Base-by-base conservation (phyloP, 306 rosid species). In the Trifolium pratense region DNA sequence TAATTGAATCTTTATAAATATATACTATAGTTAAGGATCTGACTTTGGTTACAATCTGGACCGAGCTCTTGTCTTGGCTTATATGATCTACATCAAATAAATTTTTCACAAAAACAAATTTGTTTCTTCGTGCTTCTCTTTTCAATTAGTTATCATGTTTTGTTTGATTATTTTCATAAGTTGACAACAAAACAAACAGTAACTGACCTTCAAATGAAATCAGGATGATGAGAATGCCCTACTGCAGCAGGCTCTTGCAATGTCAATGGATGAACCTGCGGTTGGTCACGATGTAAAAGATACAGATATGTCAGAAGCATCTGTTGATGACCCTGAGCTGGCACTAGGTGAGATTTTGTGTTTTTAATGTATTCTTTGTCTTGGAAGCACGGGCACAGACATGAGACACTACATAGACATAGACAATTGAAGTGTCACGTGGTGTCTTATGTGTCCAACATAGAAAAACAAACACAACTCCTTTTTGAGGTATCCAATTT, bases 241-340 rank as follows among this genome's bases (percentile, higher is more conserved):
- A 52, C 96, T 94, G 40, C 96, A 88, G 83, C 96, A 90, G 83
- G 99, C 99, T 3, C 99, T 95, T 79, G 96, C 99, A 31, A 95
- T 95, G 99, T 95, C 99, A 13, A 91, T 95, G 99, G 93, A 95
- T 80, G 96, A 90, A 42, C 96, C 99, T 51, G 82, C 85, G 16
- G 53, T 82, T 56, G 62, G 82, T 78, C 81, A 86, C 42, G 97
- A 95, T 53, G 62, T 68, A 40, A 90, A 78, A 83, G 99, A 95
- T 75, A 78, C 92, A 42, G 92, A 89, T 82, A 89, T 94, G 99
- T 89, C 99, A 32, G 93, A 88, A 62, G 90, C 86, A 75, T 79
- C 84, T 73, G 78, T 86, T 20, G 91, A 82, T 26, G 99, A 94
- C 71, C 93, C 97, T 11, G 99, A 88, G 9, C 74, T 94, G 89